These are phyloP conservation scores for Leucosporidium creatinivorum DNA, from an alignment of 768 basidiomycete genomes.

Conservation along the genomic window DNA sequence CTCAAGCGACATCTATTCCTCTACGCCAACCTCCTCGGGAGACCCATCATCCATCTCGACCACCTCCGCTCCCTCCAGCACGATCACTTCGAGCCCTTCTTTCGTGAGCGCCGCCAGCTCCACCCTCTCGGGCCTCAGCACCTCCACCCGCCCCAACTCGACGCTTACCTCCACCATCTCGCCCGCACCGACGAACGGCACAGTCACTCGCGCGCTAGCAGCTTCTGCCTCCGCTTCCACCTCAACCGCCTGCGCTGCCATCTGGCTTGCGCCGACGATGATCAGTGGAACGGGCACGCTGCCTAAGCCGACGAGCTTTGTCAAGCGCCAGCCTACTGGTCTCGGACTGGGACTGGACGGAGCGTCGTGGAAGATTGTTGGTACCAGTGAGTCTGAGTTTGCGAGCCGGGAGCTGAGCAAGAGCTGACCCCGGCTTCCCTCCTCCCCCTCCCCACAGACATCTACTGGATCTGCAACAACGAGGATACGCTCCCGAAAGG, in stretches of 20 bases:
- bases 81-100: too few relatives aligned
- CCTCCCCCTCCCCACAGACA: background rate
- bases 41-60: too few relatives aligned
- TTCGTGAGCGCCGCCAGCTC: too few relatives aligned
- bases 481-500: slow-evolving; percentile 2
- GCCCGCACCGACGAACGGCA: too few relatives aligned
- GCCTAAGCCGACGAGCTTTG: slow-evolving; percentile 15
- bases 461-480: slow-evolving; percentile 29
- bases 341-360: background rate
- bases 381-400: slow-evolving; percentile 14
- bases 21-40: background rate
- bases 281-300: slow-evolving; percentile 27
- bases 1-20: background rate
- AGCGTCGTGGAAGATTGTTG: slow-evolving; percentile 12
- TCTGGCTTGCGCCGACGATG: slow-evolving; percentile 5
- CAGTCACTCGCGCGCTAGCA: too few relatives aligned
- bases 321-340: background rate
- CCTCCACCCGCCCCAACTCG: too few relatives aligned
- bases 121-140: too few relatives aligned
- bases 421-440: background rate
- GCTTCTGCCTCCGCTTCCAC: background rate
- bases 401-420: background rate
- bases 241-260: slow-evolving; percentile 12
- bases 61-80: too few relatives aligned
- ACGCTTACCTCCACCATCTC: too few relatives aligned